Evolutionary conservation across 2,329 filamentous ascomycete species (phyloP), one percentile per base, ranked within the genome.

Genomic region (Fusarium hainanense): DNA sequence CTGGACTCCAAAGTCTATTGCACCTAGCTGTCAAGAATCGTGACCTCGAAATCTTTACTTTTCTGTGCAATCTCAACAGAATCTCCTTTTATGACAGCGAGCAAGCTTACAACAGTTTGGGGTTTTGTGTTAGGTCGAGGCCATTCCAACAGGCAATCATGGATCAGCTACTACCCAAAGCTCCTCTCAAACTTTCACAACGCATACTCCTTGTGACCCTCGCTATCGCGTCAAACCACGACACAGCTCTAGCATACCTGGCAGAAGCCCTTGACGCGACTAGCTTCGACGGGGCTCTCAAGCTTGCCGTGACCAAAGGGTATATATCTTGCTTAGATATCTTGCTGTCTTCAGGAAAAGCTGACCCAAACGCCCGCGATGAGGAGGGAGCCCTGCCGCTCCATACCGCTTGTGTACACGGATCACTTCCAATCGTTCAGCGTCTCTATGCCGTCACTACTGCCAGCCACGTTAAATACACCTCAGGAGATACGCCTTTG

Each of bases 221-320:
- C 3, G 23, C 43, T 27, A 25, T 46, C 10, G 1, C 0, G 11
- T 2, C 1, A n/a, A 7, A 3, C 9, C 27, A 18, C 0, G 3
- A 1, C 2, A 9, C 10, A 6, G 16, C 14, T n/a, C 7, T n/a
- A 8, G 1, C 11, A n/a, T 46, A 27, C 14, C 3, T 46, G 2
- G 10, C 23, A 27, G 16, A 46, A 7, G 25, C 10, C 16, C 10
- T 46, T 8, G 42, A 46, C 10, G 23, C 7, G 6, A n/a, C 42
- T 25, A 4, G 5, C 43, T 27, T 27, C 23, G 2, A 1, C 3
- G 1, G 3, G 8, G 1, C 16, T 46, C 23, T 46, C 10, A 0
- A 6, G 0, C 0, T 6, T 9, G 43, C 43, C 23, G 0, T 4
- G 16, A 4, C 1, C 4, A 6, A 2, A 27, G 4, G 4, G 1